These are phyloP conservation scores for Candida mattraensis DNA, from an alignment of 805 yeast genomes.

Conservation along the genomic window DNA sequence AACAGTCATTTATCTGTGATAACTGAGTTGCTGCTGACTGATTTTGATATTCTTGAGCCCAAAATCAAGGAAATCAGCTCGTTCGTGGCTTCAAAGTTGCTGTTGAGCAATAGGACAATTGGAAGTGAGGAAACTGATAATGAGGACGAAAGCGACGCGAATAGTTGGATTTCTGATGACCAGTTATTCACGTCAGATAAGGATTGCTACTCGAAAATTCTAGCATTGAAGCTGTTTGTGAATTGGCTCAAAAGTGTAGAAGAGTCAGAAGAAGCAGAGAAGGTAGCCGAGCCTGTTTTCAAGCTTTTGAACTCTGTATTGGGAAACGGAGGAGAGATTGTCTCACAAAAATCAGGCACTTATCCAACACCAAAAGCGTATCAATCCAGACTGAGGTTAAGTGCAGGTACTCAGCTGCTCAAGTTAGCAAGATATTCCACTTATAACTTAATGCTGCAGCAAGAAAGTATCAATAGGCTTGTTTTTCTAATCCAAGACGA, in stretches of 20 bases:
- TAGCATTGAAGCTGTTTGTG: constrained; percentile 54
- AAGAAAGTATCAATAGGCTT: constrained; percentile 51
- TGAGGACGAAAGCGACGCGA: constrained; percentile 42
- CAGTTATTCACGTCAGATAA: constrained; percentile 11
- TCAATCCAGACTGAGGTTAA: constrained; percentile 61
- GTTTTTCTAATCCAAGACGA: constrained; percentile 68
- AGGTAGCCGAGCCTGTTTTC: constrained; percentile 60
- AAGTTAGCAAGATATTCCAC: constrained; percentile 59
- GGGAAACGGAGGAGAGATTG: constrained; percentile 77
- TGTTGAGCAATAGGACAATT: constrained; percentile 49
- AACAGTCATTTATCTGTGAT: constrained; percentile 59
- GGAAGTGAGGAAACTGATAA: constrained; percentile 47
- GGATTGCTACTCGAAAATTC: constrained; percentile 28
- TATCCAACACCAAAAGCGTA: constrained; percentile 63
- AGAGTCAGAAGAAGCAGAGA: constrained; percentile 38
- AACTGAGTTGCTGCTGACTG: constrained; percentile 54
- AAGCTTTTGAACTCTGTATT: constrained; percentile 66
- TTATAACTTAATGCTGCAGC: constrained; percentile 52
- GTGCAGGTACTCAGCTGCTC: constrained; percentile 65
- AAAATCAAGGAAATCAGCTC: constrained; percentile 59
- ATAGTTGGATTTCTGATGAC: constrained; percentile 30
- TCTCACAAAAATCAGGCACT: constrained; percentile 40
- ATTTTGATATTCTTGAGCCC: constrained; percentile 46
- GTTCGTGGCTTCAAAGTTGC: constrained; percentile 57
- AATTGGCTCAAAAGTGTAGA: constrained; percentile 47